phyloP scores from a whole-genome alignment of 148 eudicot species.

The Diospyros lotus region DNA sequence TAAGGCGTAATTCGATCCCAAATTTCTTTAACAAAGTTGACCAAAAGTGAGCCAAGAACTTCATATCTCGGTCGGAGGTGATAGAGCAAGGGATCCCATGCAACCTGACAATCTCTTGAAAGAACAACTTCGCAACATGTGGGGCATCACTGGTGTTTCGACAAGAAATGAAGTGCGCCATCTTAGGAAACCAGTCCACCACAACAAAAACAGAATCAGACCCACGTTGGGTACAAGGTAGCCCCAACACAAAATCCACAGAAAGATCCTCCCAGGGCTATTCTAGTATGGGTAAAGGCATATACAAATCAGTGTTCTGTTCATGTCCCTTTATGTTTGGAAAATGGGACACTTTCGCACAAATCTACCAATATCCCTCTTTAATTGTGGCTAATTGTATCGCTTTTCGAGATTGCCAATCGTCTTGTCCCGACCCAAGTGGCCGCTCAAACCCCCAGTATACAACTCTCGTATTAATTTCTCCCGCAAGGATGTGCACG shows the following conservation, averaged over 20 bases:
- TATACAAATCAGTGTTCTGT: not conserved
- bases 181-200: not conserved
- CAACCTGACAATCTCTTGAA: too few relatives aligned
- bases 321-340: not conserved
- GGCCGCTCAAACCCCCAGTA: not conserved
- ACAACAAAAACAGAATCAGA: constrained; percentile 1
- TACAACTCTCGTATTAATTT: not conserved
- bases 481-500: not conserved
- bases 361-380: not conserved
- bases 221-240: not conserved
- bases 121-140: too few relatives aligned
- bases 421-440: not conserved
- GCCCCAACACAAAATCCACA: not conserved
- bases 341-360: not conserved
- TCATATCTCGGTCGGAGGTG: too few relatives aligned
- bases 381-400: constrained; percentile 3
- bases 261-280: not conserved
- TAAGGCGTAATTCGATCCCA: not conserved
- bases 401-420: not conserved
- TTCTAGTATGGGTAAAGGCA: not conserved
- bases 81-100: too few relatives aligned
- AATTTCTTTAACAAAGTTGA: not conserved
- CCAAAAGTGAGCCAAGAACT: not conserved
- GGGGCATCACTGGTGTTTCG: not conserved
- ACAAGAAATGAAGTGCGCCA: not conserved